phyloP scores from a whole-genome alignment of 1,284 basidiomycete genomes.

The Fomitopsis palustris region DNA sequence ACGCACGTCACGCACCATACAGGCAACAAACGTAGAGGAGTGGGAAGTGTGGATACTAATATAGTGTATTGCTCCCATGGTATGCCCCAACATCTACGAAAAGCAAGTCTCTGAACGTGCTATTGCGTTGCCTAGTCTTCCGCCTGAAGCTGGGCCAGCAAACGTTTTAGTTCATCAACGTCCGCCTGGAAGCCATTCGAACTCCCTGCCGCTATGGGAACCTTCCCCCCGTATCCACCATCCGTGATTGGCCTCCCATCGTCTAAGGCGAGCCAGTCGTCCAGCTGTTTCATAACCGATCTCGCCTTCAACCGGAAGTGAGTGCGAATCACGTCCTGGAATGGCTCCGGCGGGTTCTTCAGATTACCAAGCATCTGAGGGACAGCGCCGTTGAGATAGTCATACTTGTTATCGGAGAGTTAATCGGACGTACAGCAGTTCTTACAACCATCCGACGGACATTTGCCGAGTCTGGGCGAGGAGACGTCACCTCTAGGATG shows the following conservation, averaged over 20 bases:
- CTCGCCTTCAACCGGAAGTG: slow-evolving; percentile 86
- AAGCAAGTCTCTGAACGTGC: neutral
- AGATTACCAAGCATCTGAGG: slow-evolving; percentile 81
- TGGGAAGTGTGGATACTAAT: too few species aligned
- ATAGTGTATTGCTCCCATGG: neutral
- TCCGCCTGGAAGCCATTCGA: slow-evolving; percentile 62
- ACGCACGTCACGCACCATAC: too few species aligned
- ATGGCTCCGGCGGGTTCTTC: slow-evolving; percentile 77
- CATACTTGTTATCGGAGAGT: neutral
- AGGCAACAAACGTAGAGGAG: too few species aligned
- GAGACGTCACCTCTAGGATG: neutral
- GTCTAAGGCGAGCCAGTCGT: slow-evolving; percentile 72
- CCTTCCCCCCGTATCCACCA: slow-evolving; percentile 33
- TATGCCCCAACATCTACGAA: neutral
- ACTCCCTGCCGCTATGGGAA: slow-evolving; percentile 36
- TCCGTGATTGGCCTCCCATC: slow-evolving; percentile 60
- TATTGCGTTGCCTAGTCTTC: slow-evolving; percentile 4
- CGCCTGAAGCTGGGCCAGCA: slow-evolving; percentile 46
- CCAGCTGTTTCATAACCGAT: slow-evolving; percentile 69
- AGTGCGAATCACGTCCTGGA: slow-evolving; percentile 79
- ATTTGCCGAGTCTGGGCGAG: slow-evolving; percentile 71
- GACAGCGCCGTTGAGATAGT: slow-evolving; percentile 3
- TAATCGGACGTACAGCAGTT: slow-evolving; percentile 61
- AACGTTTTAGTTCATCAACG: slow-evolving; percentile 60
- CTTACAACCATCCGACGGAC: slow-evolving; percentile 84